Conservation (phyloP, 306 rosid species). For the Vigna radiata region DNA sequence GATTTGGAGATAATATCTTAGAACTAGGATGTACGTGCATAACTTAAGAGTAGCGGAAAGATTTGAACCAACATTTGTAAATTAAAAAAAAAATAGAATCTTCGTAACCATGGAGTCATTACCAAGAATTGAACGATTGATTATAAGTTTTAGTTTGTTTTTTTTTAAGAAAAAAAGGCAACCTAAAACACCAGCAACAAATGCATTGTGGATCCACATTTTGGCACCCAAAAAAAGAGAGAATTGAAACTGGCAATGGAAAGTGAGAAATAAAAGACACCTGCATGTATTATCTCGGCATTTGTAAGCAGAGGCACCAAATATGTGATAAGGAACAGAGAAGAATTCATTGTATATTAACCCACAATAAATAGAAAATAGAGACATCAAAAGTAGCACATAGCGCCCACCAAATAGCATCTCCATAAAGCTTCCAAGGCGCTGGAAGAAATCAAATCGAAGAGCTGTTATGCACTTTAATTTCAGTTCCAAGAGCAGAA, state of each 20-base stretch:
- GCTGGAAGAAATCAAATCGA: constrained; percentile 54
- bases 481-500: constrained; percentile 25
- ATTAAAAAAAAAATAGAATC: neutral
- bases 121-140: neutral
- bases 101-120: neutral
- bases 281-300: constrained; percentile 81
- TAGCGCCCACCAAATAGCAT: constrained; percentile 95
- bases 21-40: constrained; percentile 9
- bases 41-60: neutral
- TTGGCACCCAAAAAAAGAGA: neutral
- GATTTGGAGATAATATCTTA: neutral
- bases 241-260: neutral
- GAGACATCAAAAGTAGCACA: constrained; percentile 87
- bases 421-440: constrained; percentile 95
- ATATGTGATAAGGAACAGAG: constrained; percentile 87
- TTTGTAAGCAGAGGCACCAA: constrained; percentile 85
- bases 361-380: constrained; percentile 92
- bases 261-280: constrained; percentile 46
- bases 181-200: neutral
- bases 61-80: constrained; percentile 19
- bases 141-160: neutral
- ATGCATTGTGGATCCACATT: constrained; percentile 1
- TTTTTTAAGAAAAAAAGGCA: neutral
- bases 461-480: constrained; percentile 12
- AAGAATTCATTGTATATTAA: constrained; percentile 91